These are phyloP conservation scores for Calycina marina DNA, from an alignment of 2,329 filamentous ascomycete species.

Conservation along the genomic window DNA sequence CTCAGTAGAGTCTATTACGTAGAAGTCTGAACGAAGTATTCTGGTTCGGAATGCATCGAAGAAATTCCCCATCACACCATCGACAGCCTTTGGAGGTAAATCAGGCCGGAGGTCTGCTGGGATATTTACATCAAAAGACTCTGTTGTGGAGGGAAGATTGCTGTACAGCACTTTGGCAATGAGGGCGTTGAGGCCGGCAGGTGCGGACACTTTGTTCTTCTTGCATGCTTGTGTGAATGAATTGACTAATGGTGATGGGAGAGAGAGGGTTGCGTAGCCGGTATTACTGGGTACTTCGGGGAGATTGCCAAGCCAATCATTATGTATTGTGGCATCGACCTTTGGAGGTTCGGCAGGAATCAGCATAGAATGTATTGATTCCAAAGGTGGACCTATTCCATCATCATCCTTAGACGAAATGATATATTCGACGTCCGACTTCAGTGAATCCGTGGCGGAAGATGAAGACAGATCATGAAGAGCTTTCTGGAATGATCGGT, in stretches of 20 bases:
- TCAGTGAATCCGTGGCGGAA: too few species aligned
- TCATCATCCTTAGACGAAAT: background rate
- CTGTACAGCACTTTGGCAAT: conserved; percentile 1
- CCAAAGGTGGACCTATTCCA: conserved; percentile 1
- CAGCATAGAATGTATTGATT: conserved; percentile 1
- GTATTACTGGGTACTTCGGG: background rate
- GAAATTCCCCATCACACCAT: conserved; percentile 3
- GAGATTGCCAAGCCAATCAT: conserved; percentile 1
- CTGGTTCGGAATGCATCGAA: conserved; percentile 2
- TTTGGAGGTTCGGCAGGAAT: background rate
- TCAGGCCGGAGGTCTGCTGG: conserved; percentile 1
- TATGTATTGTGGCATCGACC: background rate
- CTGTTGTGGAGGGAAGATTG: conserved; percentile 1
- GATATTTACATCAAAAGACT: background rate
- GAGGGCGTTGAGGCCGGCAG: conserved; percentile 1
- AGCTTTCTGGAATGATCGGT: conserved; percentile 2
- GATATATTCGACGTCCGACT: too few species aligned
- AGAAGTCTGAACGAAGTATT: conserved; percentile 1
- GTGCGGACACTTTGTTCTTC: conserved; percentile 1
- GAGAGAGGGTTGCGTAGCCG: background rate
- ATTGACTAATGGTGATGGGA: background rate
- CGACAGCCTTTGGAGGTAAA: conserved; percentile 2
- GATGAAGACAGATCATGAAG: background rate
- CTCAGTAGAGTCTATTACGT: conserved; percentile 1
- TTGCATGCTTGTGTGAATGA: conserved; percentile 2